Base-by-base conservation (phyloP, 495 filamentous ascomycete genomes). In the Daldinia vernicosa region DNA sequence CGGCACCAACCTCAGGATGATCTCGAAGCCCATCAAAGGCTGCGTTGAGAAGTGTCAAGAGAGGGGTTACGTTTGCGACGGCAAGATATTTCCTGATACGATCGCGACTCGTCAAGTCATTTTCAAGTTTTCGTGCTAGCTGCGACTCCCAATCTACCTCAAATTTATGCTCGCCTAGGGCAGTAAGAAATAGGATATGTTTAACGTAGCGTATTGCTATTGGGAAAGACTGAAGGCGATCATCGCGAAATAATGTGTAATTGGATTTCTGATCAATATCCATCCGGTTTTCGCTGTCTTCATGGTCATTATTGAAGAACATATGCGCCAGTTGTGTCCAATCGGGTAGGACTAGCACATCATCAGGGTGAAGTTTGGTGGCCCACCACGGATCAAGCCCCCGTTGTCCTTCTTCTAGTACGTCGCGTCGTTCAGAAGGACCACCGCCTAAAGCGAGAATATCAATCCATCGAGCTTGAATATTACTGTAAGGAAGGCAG, bases 341-440 rank as follows among this genome's bases (percentile, higher is more conserved):
- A 35, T 83, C 78, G 0, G 86, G 86, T 19, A 87, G 64, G 32
- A 68, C 66, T 14, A 67, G 70, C 1, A 69, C 63, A 62, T 76
- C 77, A 32, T 81, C 79, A 1, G 78, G 63, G 68, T 80, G 60
- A 76, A 81, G 57, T 81, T 83, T 54, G 76, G 68, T 76, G 19
- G 70, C 70, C 75, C 75, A 84, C 85, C 83, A 86, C 1, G 81
- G 84, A 66, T 85, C 90, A 1, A 97, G 85, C 2, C 95, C 95
- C 77, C 94, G 94, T 63, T 87, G 91, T 2, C 92, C 95, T 80
- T 99, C 95, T 76, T 98, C 95, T 0, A 92, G 78, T 0, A 97
- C 88, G 74, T 98, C 95, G 43, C 90, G 90, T 53, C 91, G 86
- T 73, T 93, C 89, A 35, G 84, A 82, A 4, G 82, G 80, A 1